phyloP scores from a whole-genome alignment of 768 basidiomycete species.

The Auriculariales sp. region DNA sequence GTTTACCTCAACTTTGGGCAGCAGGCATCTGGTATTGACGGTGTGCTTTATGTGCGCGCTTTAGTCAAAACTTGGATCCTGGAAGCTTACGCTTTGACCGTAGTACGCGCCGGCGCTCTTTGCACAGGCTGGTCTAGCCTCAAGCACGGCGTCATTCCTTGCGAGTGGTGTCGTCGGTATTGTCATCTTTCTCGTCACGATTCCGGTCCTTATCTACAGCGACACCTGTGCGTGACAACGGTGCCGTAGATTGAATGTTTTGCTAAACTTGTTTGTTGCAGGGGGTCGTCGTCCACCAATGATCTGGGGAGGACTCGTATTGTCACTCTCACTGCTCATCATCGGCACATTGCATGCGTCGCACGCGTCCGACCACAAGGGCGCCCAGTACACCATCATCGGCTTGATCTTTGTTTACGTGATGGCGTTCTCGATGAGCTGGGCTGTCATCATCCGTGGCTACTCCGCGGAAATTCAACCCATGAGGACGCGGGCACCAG shows the following conservation, averaged over 20 bases:
- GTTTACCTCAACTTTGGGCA: conserved; percentile 30
- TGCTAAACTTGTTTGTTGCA: conserved; percentile 5
- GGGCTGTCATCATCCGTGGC: conserved; percentile 29
- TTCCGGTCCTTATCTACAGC: conserved; percentile 22
- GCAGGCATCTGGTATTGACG: conserved; percentile 22
- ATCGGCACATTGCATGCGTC: conserved; percentile 31
- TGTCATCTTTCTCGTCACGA: conserved; percentile 24
- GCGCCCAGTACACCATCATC: conserved; percentile 26
- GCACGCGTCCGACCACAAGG: conserved; percentile 15
- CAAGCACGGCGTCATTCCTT: conserved; percentile 31
- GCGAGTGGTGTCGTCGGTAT: conserved; percentile 36
- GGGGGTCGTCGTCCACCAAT: conserved; percentile 23
- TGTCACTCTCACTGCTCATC: conserved; percentile 23
- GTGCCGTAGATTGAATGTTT: not conserved
- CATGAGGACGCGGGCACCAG: conserved; percentile 27
- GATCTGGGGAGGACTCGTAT: conserved; percentile 28
- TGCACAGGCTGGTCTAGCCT: conserved; percentile 33
- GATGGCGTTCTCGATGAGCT: conserved; percentile 25
- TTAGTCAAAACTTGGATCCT: not conserved
- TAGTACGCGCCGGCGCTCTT: conserved; percentile 35
- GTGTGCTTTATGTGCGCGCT: conserved; percentile 17
- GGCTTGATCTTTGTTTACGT: conserved; percentile 32
- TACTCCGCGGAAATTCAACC: conserved; percentile 34
- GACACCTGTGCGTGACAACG: conserved; percentile 22
- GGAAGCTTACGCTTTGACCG: not conserved